Base-by-base conservation (phyloP, 2,329 filamentous ascomycete species). In the Ciborinia camelliae region DNA sequence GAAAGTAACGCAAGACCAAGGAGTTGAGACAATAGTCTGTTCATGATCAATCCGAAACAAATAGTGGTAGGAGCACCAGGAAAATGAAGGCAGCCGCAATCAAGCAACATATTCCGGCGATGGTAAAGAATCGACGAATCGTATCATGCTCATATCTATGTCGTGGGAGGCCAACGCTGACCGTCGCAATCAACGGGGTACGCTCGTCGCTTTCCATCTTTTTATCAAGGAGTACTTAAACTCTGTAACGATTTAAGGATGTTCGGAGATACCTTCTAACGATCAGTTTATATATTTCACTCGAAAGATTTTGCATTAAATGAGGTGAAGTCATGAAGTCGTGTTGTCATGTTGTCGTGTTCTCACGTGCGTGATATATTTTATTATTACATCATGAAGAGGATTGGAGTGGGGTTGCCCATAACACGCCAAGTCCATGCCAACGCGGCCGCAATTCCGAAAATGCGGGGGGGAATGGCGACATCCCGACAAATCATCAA, bases 181-280 rank as follows among this genome's bases (percentile, higher is more conserved):
- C 84, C 60, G 84, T 86, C 72, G 86, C 81, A 68, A 91, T 82
- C 71, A 92, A 81, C 65, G 89, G 89, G 59, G 88, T 90, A 65
- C 79, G 80, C 79, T 91, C 73, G 48, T 70, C 68, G 60, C 58
- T 64, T 54, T 61, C 48, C 48, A 41, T 63, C 28, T 26, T 47
- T 35, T 12, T 1, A 35, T 47, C 26, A 6, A 45, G 39, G 2
- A 2, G 8, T 45, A 2, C 5, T 37, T 4, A 53, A 35, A 10
- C 20, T 28, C 39, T 9, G 28, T 51, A 32, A 32, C 6, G 6
- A 4, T 35, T 15, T 4, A 23, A 15, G 9, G 37, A 23, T 12
- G 6, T 23, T 32, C 20, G n/a, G 26, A 32, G 41, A 14, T 58
- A 28, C 35, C 5, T 6, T 12, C n/a, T 39, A 39, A 35, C 12